Percentiles rank a stretch among this genome's conserved stretches.
These are phyloP conservation scores for Aspergillus floridensis DNA, from an alignment of 2,329 filamentous ascomycete species.

Conservation along the genomic window DNA sequence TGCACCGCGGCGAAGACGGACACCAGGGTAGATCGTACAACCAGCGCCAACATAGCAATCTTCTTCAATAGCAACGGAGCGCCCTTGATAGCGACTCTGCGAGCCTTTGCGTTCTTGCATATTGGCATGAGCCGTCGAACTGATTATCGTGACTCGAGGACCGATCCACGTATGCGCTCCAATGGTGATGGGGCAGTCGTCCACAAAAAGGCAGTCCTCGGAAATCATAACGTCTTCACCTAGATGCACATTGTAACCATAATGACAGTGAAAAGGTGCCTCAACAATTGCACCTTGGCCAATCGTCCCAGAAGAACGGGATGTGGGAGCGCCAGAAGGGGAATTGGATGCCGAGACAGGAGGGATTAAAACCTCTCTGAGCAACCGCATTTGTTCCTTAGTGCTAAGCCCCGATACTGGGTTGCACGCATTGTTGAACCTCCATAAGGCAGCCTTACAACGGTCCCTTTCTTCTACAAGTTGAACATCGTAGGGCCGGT, in stretches of 20 bases:
- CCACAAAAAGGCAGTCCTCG: slow-evolving; percentile 78
- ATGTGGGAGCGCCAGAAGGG: slow-evolving; percentile 54
- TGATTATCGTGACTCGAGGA: slow-evolving; percentile 83
- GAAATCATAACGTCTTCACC: slow-evolving; percentile 82
- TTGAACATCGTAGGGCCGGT: slow-evolving; percentile 73
- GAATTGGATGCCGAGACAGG: slow-evolving; percentile 38
- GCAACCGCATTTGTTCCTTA: slow-evolving; percentile 40
- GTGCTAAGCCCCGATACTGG: slow-evolving; percentile 68
- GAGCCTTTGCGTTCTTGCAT: slow-evolving; percentile 71
- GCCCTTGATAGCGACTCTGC: slow-evolving; percentile 68
- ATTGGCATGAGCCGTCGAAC: slow-evolving; percentile 69
- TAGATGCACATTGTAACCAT: slow-evolving; percentile 91
- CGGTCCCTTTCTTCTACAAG: slow-evolving; percentile 80
- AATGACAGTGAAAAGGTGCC: slow-evolving; percentile 87
- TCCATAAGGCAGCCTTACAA: slow-evolving; percentile 76
- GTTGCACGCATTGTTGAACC: slow-evolving; percentile 81
- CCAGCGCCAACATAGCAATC: slow-evolving; percentile 65
- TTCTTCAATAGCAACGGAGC: slow-evolving; percentile 71
- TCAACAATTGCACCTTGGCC: slow-evolving; percentile 78
- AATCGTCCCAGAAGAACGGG: slow-evolving; percentile 57
- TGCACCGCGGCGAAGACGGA: slow-evolving; percentile 41
- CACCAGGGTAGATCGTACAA: slow-evolving; percentile 55
- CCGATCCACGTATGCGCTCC: slow-evolving; percentile 69
- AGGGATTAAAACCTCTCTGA: slow-evolving; percentile 41
- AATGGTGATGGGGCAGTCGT: slow-evolving; percentile 79